Conservation (phyloP, 1,139 yeast species). For the Kodamaea derodonti region DNA sequence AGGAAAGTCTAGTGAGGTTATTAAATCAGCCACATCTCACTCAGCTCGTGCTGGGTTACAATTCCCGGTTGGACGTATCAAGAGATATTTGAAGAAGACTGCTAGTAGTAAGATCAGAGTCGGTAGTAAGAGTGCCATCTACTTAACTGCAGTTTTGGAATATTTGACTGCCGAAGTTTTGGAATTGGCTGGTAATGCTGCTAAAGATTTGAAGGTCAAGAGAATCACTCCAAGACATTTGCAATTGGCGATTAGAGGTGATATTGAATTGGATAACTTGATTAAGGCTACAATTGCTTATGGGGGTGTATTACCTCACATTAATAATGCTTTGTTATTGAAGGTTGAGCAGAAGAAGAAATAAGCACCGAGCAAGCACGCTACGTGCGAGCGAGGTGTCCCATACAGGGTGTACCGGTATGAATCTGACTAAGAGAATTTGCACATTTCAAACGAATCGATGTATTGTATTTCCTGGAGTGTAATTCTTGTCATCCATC, state of each 20-base stretch:
- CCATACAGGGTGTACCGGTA: too few species aligned
- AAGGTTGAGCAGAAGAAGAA: constrained; percentile 85
- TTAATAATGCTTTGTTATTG: constrained; percentile 87
- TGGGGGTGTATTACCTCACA: constrained; percentile 99
- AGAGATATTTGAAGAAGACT: constrained; percentile 86
- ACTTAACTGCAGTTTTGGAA: constrained; percentile 94
- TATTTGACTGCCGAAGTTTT: constrained; percentile 97
- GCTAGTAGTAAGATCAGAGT: constrained; percentile 95
- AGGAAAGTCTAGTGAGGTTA: constrained; percentile 78
- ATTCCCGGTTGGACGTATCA: constrained; percentile 98
- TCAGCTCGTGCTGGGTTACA: constrained; percentile 97
- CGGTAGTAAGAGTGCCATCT: constrained; percentile 96
- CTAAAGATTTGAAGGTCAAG: constrained; percentile 95
- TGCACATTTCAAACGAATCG: too few species aligned
- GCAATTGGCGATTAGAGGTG: constrained; percentile 98
- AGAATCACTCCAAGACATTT: constrained; percentile 98
- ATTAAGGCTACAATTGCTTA: constrained; percentile 97
- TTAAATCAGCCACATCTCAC: constrained; percentile 73
- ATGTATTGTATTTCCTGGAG: too few species aligned
- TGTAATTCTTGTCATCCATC: too few species aligned
- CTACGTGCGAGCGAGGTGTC: too few species aligned
- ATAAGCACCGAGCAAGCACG: too few species aligned
- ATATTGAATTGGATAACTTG: constrained; percentile 94
- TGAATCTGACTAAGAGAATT: too few species aligned
- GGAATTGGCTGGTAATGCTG: constrained; percentile 99